A percentile compares a stretch with the other conserved stretches of the same genome.
These are phyloP conservation scores for Botrytis byssoidea DNA, from an alignment of 2,329 filamentous ascomycete species.

Conservation along the genomic window DNA sequence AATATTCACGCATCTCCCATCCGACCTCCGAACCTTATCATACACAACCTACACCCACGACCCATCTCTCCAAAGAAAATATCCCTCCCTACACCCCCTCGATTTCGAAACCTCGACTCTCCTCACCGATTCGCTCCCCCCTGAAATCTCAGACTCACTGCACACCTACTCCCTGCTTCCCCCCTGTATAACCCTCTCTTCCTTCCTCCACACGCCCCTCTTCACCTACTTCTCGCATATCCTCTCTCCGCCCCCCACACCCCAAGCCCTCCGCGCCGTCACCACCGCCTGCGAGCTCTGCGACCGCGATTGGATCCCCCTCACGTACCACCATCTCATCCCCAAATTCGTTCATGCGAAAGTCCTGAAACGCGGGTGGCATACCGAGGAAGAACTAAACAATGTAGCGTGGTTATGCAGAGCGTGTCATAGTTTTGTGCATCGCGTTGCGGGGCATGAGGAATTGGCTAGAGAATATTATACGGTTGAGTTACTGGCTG, in stretches of 20 bases:
- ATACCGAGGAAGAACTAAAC: slow-evolving; percentile 69
- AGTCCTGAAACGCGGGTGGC: slow-evolving; percentile 75
- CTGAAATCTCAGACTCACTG: slow-evolving; percentile 64
- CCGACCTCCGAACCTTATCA: slow-evolving; percentile 58
- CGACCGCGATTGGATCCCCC: slow-evolving; percentile 66
- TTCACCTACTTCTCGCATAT: slow-evolving; percentile 58
- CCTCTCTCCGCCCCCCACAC: slow-evolving; percentile 62
- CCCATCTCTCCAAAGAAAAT: slow-evolving; percentile 51
- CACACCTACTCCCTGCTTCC: slow-evolving; percentile 60
- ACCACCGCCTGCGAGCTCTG: slow-evolving; percentile 72
- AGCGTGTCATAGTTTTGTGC: slow-evolving; percentile 81
- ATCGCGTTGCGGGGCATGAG: slow-evolving; percentile 72
- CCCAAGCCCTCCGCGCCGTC: slow-evolving; percentile 53
- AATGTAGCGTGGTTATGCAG: slow-evolving; percentile 85
- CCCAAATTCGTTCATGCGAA: slow-evolving; percentile 76
- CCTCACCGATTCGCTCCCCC: slow-evolving; percentile 52
- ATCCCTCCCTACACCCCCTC: slow-evolving; percentile 48
- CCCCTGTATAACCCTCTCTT: slow-evolving; percentile 45
- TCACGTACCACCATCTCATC: slow-evolving; percentile 85
- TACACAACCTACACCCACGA: slow-evolving; percentile 56
- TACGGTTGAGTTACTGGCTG: slow-evolving; percentile 68
- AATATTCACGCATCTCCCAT: slow-evolving; percentile 65
- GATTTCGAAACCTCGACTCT: slow-evolving; percentile 41
- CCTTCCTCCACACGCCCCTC: slow-evolving; percentile 63
- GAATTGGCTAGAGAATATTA: slow-evolving; percentile 71